Evolutionary conservation across 2,329 filamentous ascomycete genomes (phyloP).

Genomic region (Penicillium sclerotigenum): DNA sequence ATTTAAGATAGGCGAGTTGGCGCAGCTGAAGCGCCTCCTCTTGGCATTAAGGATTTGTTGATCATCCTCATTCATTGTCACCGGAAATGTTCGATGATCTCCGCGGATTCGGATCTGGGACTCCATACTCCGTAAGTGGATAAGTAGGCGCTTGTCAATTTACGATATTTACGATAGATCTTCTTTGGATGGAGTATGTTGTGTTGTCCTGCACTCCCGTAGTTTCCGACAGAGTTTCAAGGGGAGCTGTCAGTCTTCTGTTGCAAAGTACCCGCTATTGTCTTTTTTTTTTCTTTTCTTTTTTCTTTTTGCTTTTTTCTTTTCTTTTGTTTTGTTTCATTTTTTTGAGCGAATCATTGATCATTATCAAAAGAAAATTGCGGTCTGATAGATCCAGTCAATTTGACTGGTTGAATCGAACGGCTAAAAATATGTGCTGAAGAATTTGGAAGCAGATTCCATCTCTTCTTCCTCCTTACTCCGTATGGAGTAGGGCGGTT

Average conservation of each 20-base stretch:
- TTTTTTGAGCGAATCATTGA: slow-evolving; percentile 14
- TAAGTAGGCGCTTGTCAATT: background rate
- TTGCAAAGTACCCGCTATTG: background rate
- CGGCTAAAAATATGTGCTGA: background rate
- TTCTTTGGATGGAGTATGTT: background rate
- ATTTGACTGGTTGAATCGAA: slow-evolving; percentile 15
- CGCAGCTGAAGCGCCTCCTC: slow-evolving; percentile 1
- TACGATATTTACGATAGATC: slow-evolving; percentile 5
- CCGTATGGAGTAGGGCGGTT: background rate
- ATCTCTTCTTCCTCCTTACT: background rate
- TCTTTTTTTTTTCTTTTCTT: background rate
- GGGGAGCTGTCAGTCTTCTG: slow-evolving; percentile 5
- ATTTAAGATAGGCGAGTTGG: background rate
- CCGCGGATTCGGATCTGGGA: background rate
- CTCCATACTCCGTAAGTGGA: background rate
- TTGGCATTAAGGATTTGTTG: background rate
- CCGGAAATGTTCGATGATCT: background rate
- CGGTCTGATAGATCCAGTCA: slow-evolving; percentile 21
- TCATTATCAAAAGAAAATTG: background rate
- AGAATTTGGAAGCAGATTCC: background rate
- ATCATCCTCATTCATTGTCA: background rate
- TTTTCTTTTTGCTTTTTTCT: background rate
- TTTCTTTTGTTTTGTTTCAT: background rate
- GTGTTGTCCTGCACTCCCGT: background rate
- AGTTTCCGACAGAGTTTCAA: background rate